phyloP scores from a whole-genome alignment of 129 eudicot genomes.

The Flaveria trinervia region DNA sequence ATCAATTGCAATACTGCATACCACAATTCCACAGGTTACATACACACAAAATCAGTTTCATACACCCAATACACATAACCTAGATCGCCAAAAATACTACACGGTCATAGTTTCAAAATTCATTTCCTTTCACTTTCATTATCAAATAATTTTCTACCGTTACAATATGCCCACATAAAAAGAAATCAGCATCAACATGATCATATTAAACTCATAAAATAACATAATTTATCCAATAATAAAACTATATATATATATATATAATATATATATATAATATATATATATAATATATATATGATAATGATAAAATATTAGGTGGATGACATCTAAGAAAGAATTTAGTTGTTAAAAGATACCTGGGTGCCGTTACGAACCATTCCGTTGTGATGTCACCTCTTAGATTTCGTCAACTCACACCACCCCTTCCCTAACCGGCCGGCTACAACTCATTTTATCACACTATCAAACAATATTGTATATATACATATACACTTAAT shows the following conservation, averaged over 20 bases:
- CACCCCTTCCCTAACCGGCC: conserved; percentile 26
- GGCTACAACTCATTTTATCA: conserved; percentile 28
- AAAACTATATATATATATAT: neutral
- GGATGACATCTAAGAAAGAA: conserved; percentile 26
- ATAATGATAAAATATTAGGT: neutral
- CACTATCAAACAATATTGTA: neutral
- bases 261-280: too few relatives aligned
- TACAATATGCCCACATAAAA: too few relatives aligned
- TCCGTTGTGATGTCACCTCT: conserved; percentile 42
- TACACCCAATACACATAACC: too few relatives aligned
- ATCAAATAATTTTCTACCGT: too few relatives aligned
- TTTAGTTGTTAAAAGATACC: conserved; percentile 21
- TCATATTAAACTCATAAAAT: neutral
- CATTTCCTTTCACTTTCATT: too few relatives aligned
- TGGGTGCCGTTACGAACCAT: conserved; percentile 37
- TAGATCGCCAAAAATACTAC: too few relatives aligned
- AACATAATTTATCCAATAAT: neutral
- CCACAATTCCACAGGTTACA: too few relatives aligned
- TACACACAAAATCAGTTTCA: too few relatives aligned
- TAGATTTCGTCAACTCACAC: conserved; percentile 43
- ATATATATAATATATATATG: too few relatives aligned
- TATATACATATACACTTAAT: neutral
- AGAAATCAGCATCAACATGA: too few relatives aligned
- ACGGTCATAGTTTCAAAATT: too few relatives aligned
- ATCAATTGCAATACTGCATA: too few relatives aligned